Conservation (phyloP, 306 rosid genomes). For the Cotoneaster glaucophyllus region DNA sequence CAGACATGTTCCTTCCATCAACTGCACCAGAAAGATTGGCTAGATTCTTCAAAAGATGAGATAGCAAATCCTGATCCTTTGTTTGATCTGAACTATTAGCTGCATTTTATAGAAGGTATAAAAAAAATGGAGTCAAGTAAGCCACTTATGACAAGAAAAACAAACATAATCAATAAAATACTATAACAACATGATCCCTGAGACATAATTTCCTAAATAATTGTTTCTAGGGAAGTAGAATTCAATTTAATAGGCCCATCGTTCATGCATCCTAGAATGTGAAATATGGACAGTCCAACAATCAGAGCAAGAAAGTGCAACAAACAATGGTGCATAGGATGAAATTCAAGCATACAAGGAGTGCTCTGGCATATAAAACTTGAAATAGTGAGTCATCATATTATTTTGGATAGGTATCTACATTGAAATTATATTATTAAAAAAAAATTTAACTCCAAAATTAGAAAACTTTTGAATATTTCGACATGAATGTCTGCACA, state of each 20-base stretch:
- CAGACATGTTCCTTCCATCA: slow-evolving; percentile 46
- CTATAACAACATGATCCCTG: background rate
- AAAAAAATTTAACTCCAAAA: no score
- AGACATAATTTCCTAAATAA: background rate
- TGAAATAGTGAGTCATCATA: background rate
- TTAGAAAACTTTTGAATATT: background rate
- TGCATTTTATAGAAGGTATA: slow-evolving; percentile 40
- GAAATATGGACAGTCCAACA: background rate
- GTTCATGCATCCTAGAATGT: background rate
- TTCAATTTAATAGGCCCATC: background rate
- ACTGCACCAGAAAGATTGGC: slow-evolving; percentile 45
- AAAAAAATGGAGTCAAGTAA: slow-evolving; percentile 27
- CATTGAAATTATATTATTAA: no score
- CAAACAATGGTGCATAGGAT: background rate
- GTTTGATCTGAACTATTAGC: slow-evolving; percentile 51
- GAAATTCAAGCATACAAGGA: background rate
- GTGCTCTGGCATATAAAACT: background rate
- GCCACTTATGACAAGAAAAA: background rate
- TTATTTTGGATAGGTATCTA: no score
- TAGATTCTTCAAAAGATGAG: slow-evolving; percentile 57
- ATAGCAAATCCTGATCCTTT: slow-evolving; percentile 54
- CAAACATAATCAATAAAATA: background rate
- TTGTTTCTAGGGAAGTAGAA: background rate
- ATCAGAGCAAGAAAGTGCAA: background rate
- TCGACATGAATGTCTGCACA: background rate